Percentiles rank a stretch among this genome's conserved stretches.
These are phyloP conservation scores for Plasmodium adleri DNA, from an alignment of 169 alveolate species.

Conservation along the genomic window DNA sequence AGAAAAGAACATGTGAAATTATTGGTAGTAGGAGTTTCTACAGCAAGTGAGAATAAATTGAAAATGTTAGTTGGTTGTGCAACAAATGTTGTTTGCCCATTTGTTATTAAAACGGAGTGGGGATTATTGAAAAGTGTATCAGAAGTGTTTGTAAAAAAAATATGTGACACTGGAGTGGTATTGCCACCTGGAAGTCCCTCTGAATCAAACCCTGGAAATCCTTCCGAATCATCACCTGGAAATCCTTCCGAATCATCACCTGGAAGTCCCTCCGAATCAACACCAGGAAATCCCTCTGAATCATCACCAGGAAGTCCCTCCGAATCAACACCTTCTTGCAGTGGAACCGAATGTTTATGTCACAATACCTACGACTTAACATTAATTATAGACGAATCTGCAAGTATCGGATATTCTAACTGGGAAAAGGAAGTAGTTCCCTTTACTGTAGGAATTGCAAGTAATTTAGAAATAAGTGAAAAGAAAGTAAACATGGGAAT, in stretches of 20 bases:
- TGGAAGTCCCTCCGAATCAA: constrained; percentile 35
- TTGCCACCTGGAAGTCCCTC: constrained; percentile 18
- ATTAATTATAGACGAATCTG: constrained; percentile 67
- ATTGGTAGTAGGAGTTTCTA: constrained; percentile 58
- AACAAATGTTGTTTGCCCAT: constrained; percentile 24
- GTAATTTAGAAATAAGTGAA: constrained; percentile 34
- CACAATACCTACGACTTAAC: constrained; percentile 59
- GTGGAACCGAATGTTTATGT: constrained; percentile 65
- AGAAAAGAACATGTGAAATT: constrained; percentile 56
- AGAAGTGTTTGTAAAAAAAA: constrained; percentile 21
- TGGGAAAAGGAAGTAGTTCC: constrained; percentile 57
- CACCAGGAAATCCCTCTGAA: constrained; percentile 34
- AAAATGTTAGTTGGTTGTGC: constrained; percentile 37
- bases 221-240: constrained; percentile 25
- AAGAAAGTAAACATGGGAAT: constrained; percentile 46
- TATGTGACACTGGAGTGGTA: constrained; percentile 46
- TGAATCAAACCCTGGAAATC: constrained; percentile 3
- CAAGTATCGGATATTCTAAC: constrained; percentile 33
- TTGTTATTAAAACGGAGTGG: constrained; percentile 60
- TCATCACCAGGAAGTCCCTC: constrained; percentile 2
- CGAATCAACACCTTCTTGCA: constrained; percentile 33
- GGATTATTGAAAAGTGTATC: constrained; percentile 19
- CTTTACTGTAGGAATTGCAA: constrained; percentile 14
- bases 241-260: constrained; percentile 28
- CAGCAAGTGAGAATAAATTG: constrained; percentile 52